A percentile compares a stretch with the other conserved stretches of the same genome.
Conservation (phyloP, 371 early-diverging fungal genomes). For the Spiromyces aspiralis region DNA sequence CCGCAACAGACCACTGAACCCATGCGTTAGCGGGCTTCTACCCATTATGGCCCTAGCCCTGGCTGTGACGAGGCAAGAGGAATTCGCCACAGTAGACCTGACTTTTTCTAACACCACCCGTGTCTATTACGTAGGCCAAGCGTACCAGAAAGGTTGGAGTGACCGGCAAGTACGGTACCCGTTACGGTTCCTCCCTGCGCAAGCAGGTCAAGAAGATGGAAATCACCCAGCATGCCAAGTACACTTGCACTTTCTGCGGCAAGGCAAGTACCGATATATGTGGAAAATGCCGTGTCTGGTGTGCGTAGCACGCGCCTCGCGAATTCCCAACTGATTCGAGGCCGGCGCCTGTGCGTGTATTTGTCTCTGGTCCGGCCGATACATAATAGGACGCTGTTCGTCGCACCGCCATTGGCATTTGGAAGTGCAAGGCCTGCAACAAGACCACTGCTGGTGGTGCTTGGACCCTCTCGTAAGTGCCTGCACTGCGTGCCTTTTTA, state of each 20-base stretch:
- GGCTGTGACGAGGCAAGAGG: too few species aligned
- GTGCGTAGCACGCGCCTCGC: too few species aligned
- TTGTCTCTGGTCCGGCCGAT: too few species aligned
- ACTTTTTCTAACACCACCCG: too few species aligned
- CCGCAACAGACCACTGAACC: not conserved
- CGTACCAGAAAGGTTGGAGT: slow-evolving; percentile 99
- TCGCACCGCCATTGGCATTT: slow-evolving; percentile 97
- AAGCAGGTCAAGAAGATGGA: slow-evolving; percentile 99
- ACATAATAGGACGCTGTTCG: slow-evolving; percentile 64
- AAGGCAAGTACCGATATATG: slow-evolving; percentile 17
- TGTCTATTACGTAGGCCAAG: slow-evolving; percentile 50
- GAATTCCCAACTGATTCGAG: too few species aligned
- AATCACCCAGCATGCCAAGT: slow-evolving; percentile 98
- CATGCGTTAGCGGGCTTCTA: not conserved
- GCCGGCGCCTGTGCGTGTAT: too few species aligned
- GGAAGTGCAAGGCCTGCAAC: slow-evolving; percentile 97
- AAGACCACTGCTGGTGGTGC: slow-evolving; percentile 98
- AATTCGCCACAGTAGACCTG: not conserved
- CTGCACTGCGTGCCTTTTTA: too few species aligned
- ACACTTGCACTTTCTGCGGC: slow-evolving; percentile 99
- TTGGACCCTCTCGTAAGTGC: slow-evolving; percentile 75
- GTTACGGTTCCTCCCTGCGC: slow-evolving; percentile 99
- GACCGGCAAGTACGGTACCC: slow-evolving; percentile 99
- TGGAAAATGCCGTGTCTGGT: too few species aligned
- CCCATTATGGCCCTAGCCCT: not conserved